These are phyloP conservation scores for Corylus heterophylla DNA, from an alignment of 306 rosid genomes.

Conservation along the genomic window DNA sequence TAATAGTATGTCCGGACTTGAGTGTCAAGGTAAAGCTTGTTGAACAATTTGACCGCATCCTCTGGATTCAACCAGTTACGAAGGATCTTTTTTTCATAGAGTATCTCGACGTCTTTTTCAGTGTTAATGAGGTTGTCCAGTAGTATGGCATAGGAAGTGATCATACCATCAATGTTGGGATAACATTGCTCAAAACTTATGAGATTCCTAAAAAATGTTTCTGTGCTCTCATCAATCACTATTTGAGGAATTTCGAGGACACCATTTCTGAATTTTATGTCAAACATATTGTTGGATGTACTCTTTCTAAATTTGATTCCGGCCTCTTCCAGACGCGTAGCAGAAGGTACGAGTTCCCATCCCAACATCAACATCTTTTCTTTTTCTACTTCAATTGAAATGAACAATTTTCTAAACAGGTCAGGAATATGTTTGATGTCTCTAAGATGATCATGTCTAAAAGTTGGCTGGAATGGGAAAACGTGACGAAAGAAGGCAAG, in stretches of 20 bases:
- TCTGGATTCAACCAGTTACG: neutral
- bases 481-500: too few species aligned
- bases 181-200: constrained; percentile 19
- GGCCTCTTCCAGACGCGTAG: neutral
- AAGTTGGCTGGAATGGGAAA: too few species aligned
- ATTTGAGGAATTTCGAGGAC: constrained; percentile 3
- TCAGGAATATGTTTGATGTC: too few species aligned
- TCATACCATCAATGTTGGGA: neutral
- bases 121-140: constrained; percentile 18
- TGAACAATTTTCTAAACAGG: too few species aligned
- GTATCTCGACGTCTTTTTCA: too few species aligned
- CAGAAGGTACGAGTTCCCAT: neutral
- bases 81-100: too few species aligned
- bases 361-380: too few species aligned
- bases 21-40: constrained; percentile 7
- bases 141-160: constrained; percentile 30
- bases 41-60: constrained; percentile 8
- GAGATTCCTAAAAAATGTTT: constrained; percentile 14
- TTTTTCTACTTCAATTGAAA: too few species aligned
- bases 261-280: constrained; percentile 3
- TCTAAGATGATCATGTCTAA: too few species aligned
- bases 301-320: neutral
- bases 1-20: neutral
- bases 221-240: constrained; percentile 23
- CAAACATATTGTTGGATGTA: neutral